These are phyloP conservation scores for Xylariaceae sp. DNA, from an alignment of 2,329 filamentous ascomycete species.

Conservation along the genomic window DNA sequence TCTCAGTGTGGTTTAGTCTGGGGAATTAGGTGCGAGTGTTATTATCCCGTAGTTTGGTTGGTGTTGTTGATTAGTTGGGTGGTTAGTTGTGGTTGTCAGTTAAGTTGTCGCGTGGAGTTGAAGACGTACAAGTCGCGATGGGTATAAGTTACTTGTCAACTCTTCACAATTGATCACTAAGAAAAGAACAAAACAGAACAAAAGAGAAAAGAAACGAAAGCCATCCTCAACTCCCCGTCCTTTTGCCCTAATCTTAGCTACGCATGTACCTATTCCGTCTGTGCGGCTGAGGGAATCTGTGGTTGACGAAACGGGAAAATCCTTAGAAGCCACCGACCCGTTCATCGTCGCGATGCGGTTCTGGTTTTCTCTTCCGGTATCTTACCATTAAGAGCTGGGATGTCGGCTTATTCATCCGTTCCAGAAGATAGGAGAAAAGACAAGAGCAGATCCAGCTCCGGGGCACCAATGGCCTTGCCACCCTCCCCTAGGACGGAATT, in stretches of 20 bases:
- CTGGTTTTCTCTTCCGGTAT: background rate
- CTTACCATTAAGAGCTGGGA: background rate
- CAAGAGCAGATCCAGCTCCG: background rate
- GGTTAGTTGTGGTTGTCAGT: background rate
- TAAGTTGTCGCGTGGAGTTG: too few species aligned
- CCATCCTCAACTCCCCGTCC: background rate
- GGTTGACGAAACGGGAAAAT: background rate
- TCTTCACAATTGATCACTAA: background rate
- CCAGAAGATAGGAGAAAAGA: background rate
- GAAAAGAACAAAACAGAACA: too few species aligned
- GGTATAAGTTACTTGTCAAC: background rate
- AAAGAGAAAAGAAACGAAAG: background rate
- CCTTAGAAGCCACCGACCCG: background rate
- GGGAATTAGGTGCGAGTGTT: background rate
- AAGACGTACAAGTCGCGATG: background rate
- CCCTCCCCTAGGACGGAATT: too few species aligned
- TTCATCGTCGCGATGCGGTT: background rate
- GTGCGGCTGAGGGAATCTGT: background rate
- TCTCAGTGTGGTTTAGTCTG: background rate
- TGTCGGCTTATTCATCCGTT: background rate
- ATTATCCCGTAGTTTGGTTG: background rate
- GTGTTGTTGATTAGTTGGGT: background rate
- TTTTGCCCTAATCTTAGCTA: background rate
- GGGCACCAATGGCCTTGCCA: too few species aligned
- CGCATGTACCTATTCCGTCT: background rate